phyloP scores from a whole-genome alignment of 768 basidiomycete genomes.

The Lactarius hengduanensis region DNA sequence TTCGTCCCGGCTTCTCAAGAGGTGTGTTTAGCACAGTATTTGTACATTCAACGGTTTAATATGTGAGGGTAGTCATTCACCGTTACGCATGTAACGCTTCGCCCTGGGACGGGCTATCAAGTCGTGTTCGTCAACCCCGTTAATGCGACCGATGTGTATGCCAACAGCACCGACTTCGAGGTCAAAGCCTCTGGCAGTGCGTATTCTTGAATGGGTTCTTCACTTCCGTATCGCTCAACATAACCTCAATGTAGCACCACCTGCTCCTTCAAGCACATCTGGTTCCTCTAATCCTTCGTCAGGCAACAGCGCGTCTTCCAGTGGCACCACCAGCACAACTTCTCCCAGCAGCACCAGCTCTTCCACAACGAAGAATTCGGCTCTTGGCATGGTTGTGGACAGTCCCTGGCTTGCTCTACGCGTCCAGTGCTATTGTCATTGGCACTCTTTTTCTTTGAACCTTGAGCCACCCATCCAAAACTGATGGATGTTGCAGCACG shows the following conservation, averaged over 20 bases:
- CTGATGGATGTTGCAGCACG: neutral
- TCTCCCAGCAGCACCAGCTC: slow-evolving; percentile 11
- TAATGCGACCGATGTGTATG: slow-evolving; percentile 37
- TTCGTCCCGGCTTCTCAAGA: slow-evolving; percentile 34
- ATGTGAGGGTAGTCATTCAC: slow-evolving; percentile 24
- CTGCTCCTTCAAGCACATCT: slow-evolving; percentile 15
- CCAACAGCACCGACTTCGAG: slow-evolving; percentile 36
- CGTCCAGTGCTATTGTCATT: slow-evolving; percentile 12
- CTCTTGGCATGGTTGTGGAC: neutral
- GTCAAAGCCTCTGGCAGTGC: slow-evolving; percentile 41
- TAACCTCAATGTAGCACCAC: slow-evolving; percentile 15
- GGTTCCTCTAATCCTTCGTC: neutral
- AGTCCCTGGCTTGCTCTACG: slow-evolving; percentile 12
- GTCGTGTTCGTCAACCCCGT: slow-evolving; percentile 39
- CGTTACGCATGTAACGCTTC: slow-evolving; percentile 41
- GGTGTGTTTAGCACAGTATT: slow-evolving; percentile 26
- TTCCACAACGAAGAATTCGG: slow-evolving; percentile 13
- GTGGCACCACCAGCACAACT: slow-evolving; percentile 6
- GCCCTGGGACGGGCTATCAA: slow-evolving; percentile 33
- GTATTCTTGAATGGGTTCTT: slow-evolving; percentile 24
- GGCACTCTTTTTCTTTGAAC: slow-evolving; percentile 20
- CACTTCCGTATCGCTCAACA: neutral
- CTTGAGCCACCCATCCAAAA: neutral
- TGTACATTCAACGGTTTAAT: slow-evolving; percentile 27
- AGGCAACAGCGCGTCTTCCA: neutral